Conservation (phyloP, 2,329 filamentous ascomycete species). For the Sphaerostilbella broomeana region DNA sequence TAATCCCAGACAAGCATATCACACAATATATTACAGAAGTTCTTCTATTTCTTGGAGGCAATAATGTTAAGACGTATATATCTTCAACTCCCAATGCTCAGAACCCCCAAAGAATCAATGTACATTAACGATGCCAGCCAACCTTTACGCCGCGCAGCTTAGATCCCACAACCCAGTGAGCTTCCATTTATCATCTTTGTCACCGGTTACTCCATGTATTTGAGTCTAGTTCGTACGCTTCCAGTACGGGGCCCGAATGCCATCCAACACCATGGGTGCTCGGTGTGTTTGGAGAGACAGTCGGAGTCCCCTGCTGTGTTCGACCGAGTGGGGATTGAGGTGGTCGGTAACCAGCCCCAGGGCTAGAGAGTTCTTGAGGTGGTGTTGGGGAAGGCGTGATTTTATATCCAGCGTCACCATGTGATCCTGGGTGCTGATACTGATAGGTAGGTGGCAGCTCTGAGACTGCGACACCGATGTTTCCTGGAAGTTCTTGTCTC, state of each 20-base stretch:
- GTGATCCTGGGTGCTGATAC: constrained; percentile 23
- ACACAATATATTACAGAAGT: too few species aligned
- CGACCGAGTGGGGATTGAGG: constrained; percentile 13
- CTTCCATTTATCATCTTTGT: too few species aligned
- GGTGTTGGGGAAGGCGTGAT: constrained; percentile 14
- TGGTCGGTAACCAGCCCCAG: constrained; percentile 15
- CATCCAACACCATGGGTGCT: constrained; percentile 19
- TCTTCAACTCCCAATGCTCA: too few species aligned
- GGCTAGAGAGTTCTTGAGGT: constrained; percentile 20
- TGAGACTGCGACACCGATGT: constrained; percentile 14
- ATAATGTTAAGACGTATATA: too few species aligned
- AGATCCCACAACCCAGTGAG: too few species aligned
- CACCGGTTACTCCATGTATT: constrained; percentile 3
- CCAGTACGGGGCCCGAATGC: constrained; percentile 31
- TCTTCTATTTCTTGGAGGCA: too few species aligned
- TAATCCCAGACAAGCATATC: too few species aligned
- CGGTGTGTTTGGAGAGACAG: constrained; percentile 11
- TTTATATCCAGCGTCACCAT: constrained; percentile 19
- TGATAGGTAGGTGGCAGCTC: constrained; percentile 20
- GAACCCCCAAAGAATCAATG: too few species aligned
- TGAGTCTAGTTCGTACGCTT: constrained; percentile 27
- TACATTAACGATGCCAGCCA: too few species aligned
- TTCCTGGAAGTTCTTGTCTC: constrained; percentile 22
- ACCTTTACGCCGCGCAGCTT: too few species aligned
- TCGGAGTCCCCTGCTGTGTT: constrained; percentile 8